Base-by-base conservation (phyloP, 345 rosid genomes). In the Ceriops tagal region DNA sequence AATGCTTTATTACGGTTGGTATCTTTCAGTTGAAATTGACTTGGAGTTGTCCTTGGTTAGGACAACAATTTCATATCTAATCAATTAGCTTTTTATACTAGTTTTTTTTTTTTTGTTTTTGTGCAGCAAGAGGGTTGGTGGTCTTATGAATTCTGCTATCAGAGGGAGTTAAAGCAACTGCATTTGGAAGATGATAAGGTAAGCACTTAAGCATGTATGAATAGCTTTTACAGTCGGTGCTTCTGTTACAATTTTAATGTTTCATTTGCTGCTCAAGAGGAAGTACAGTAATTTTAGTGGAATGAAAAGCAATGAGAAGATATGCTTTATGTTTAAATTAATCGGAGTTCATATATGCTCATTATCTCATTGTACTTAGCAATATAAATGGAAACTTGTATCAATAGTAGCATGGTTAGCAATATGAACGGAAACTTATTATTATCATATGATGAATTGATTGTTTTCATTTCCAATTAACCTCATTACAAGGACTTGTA, bases 101-200 rank as follows among this genome's bases (percentile, higher is more conserved):
- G 46, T 26, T 49, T 19, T 32, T 49, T 19, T 32, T 49, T 65
- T 57, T 28, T 28, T 59, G 5, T 65, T 57, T 28, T 28, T 59
- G 5, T 81, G 87, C 89, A 91, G 97, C 96, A 92, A 91, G 99
- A 92, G 66, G 96, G 96, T 83, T 95, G 99, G 99, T 92, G 99
- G 97, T 83, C 92, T 11, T 95, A 91, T 77, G 97, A 92, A 76
- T 90, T 92, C 79, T 95, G 99, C 83, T 88, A 88, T 73, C 83
- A 75, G 49, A 77, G 73, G 69, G 43, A 24, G 66, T 71, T 92
- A 34, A 78, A 89, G 55, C 97, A 92, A 75, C 65, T 95, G 37
- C 99, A 88, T 76, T 0, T 83, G 76, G 96, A 92, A 68, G 93
- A 81, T 58, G 92, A 83, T 7, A 86, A 81, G 92, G 97, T 86